Evolutionary conservation across 2,329 filamentous ascomycete genomes (phyloP).

Genomic region (Fusarium sp.): DNA sequence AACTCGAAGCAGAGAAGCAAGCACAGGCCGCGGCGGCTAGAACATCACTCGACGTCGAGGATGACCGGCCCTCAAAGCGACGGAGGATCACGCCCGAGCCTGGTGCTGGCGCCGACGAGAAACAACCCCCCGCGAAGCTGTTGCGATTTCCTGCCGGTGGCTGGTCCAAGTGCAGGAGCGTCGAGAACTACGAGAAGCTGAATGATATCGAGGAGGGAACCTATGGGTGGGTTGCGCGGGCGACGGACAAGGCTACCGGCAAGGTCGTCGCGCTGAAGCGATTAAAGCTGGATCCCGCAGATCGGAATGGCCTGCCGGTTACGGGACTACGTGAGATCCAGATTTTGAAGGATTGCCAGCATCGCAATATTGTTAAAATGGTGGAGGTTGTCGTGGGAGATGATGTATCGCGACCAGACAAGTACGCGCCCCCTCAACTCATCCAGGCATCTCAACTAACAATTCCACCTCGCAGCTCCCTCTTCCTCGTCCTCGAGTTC

Average conservation of each 20-base stretch:
- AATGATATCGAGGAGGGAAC: slow-evolving; percentile 98
- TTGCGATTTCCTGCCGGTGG: slow-evolving; percentile 73
- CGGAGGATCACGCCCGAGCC: slow-evolving; percentile 63
- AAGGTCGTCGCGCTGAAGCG: slow-evolving; percentile 91
- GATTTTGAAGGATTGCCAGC: slow-evolving; percentile 79
- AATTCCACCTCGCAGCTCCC: slow-evolving; percentile 57
- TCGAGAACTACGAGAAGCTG: slow-evolving; percentile 87
- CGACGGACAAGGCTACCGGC: slow-evolving; percentile 74
- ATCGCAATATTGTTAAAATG: slow-evolving; percentile 82
- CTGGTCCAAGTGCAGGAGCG: slow-evolving; percentile 76
- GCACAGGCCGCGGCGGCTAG: slow-evolving; percentile 46
- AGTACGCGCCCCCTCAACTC: slow-evolving; percentile 50
- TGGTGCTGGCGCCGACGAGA: slow-evolving; percentile 36
- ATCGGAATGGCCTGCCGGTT: slow-evolving; percentile 80
- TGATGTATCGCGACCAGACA: slow-evolving; percentile 60
- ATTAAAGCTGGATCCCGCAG: slow-evolving; percentile 83
- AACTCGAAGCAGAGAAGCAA: slow-evolving; percentile 59
- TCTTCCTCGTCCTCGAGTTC: slow-evolving; percentile 96
- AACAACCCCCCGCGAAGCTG: slow-evolving; percentile 57
- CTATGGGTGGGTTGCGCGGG: slow-evolving; percentile 92
- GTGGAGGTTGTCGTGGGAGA: slow-evolving; percentile 85
- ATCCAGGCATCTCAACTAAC: slow-evolving; percentile 26
- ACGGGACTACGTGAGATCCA: slow-evolving; percentile 94
- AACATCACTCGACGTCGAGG: slow-evolving; percentile 22
- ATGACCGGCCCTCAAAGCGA: slow-evolving; percentile 65